Percentiles rank a stretch among this genome's conserved stretches.
These are phyloP conservation scores for Miamiensis avidus DNA, from an alignment of 169 alveolate species.

Conservation along the genomic window DNA sequence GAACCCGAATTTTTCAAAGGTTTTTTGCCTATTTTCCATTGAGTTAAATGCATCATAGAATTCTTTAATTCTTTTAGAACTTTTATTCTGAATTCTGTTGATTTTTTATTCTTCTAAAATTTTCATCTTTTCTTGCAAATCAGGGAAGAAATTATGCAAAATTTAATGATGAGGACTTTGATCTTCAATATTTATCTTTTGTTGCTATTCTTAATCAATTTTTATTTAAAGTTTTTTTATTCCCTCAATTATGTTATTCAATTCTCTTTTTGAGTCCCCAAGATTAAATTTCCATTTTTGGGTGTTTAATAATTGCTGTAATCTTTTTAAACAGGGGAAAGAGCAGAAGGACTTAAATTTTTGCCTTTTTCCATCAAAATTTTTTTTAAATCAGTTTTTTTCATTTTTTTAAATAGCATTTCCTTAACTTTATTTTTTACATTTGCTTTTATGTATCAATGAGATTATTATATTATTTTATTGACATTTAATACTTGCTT, in stretches of 20 bases:
- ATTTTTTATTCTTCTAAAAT: background rate
- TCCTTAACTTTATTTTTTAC: no score
- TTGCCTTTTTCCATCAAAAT: no score
- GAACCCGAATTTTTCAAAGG: background rate
- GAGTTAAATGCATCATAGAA: background rate
- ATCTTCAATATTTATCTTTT: background rate
- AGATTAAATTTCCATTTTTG: background rate
- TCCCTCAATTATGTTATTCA: background rate
- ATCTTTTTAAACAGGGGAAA: no score
- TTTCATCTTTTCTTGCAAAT: background rate
- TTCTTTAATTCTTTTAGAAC: background rate
- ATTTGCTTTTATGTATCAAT: no score
- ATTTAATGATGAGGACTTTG: background rate
- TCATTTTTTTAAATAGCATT: no score
- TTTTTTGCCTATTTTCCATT: background rate
- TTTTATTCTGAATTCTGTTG: background rate
- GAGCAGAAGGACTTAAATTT: no score
- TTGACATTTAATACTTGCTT: no score
- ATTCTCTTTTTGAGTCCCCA: background rate
- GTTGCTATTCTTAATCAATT: background rate
- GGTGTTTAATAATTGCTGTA: no score
- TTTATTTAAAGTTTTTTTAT: no score
- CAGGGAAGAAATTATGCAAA: background rate
- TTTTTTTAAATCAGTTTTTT: no score
- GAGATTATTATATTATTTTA: no score